Conservation (phyloP, 2,329 filamentous ascomycete genomes). For the Trichoderma sp. region DNA sequence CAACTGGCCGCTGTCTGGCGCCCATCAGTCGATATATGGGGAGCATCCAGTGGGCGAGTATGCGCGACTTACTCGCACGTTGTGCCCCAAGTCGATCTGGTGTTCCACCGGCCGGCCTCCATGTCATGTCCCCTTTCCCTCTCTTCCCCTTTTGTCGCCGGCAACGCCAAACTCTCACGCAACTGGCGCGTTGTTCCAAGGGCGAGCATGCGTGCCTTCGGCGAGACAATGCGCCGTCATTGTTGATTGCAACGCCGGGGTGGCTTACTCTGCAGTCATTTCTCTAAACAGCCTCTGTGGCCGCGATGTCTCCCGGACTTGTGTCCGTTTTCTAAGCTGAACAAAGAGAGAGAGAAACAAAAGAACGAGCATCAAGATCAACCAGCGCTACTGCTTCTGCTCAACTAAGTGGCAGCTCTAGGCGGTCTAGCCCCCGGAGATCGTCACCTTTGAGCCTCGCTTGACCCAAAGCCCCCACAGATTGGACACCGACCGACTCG, state of each 20-base stretch:
- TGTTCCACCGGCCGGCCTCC: conserved; percentile 9
- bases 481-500: conserved; percentile 9
- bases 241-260: background rate
- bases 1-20: background rate
- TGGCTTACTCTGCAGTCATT: background rate
- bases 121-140: conserved; percentile 11
- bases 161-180: background rate
- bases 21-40: background rate
- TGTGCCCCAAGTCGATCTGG: conserved; percentile 12
- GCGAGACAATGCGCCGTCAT: conserved; percentile 8
- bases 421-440: conserved; percentile 18
- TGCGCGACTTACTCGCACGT: conserved; percentile 8
- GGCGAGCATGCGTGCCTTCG: conserved; percentile 13
- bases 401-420: background rate
- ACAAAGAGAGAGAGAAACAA: background rate
- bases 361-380: background rate
- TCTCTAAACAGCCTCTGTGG: background rate
- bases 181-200: conserved; percentile 15
- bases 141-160: conserved; percentile 13
- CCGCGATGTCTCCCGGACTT: background rate
- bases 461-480: conserved; percentile 17
- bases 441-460: conserved; percentile 18
- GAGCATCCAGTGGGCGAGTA: background rate
- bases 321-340: background rate
- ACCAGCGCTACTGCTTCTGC: background rate